These are phyloP conservation scores for Penicillium sp. DNA, from an alignment of 2,329 filamentous ascomycete species.

Conservation along the genomic window DNA sequence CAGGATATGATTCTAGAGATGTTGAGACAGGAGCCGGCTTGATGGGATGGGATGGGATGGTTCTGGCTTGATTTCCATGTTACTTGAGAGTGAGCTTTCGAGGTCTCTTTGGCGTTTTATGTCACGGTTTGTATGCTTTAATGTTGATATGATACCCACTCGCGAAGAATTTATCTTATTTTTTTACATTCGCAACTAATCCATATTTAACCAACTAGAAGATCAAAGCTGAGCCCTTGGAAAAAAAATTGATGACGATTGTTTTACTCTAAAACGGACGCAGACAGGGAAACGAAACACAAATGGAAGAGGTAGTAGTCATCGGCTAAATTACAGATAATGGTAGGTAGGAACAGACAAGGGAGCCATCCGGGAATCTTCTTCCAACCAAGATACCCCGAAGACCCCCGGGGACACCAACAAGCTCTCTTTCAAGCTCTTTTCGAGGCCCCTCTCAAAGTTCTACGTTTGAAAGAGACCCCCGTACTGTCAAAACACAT, in stretches of 20 bases:
- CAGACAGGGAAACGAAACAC: slow-evolving; percentile 30
- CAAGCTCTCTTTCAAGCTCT: slow-evolving; percentile 19
- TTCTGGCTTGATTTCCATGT: background rate
- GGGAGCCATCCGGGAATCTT: slow-evolving; percentile 18
- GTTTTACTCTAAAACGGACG: slow-evolving; percentile 37
- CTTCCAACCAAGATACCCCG: slow-evolving; percentile 8
- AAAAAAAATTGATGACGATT: slow-evolving; percentile 29
- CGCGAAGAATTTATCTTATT: background rate
- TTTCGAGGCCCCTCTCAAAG: slow-evolving; percentile 11
- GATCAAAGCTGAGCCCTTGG: background rate
- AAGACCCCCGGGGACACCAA: slow-evolving; percentile 18
- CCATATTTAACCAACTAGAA: background rate
- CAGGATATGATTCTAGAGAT: slow-evolving; percentile 51
- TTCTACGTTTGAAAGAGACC: background rate
- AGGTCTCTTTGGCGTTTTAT: background rate
- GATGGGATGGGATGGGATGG: slow-evolving; percentile 10
- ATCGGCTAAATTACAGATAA: slow-evolving; percentile 50
- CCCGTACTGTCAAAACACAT: slow-evolving; percentile 19
- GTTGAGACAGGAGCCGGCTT: slow-evolving; percentile 45
- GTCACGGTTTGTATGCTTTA: background rate
- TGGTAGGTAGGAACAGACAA: slow-evolving; percentile 37
- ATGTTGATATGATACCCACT: slow-evolving; percentile 11
- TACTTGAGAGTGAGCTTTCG: background rate
- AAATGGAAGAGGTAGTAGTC: slow-evolving; percentile 37
- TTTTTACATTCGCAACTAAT: background rate